Base-by-base conservation (phyloP, 139 green algal species). In the Picochlorum sp. region DNA sequence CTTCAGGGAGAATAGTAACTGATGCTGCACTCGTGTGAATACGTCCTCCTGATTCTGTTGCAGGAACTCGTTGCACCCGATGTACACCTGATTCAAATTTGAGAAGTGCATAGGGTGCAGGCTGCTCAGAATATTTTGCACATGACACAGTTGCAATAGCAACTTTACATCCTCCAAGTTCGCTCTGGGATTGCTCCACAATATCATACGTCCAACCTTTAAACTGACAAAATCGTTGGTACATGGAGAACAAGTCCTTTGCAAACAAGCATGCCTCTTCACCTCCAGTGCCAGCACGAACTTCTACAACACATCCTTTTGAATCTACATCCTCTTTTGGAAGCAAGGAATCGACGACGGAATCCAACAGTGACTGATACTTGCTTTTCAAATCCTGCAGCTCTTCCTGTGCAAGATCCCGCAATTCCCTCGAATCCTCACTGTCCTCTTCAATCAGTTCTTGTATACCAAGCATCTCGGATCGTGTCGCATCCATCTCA, bases 71-170 rank as follows among this genome's bases (percentile, higher is more conserved):
- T 82, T 99, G 92, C 74, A 97, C 92, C 10, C 92, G 76, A 80
- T 97, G 92, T 63, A 97, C 90, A 44, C 92, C 92, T 8, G 84
- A 86, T 76, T 99, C 94, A 69, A 81, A 98, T 77, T 98, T 99
- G 38, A 99, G 76, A 30, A 79, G 80, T 38, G 77, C 83, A 67
- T 91, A 95, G 30, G 90, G 81, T 16, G 34, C 63, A 41, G 34
- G 34, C 34, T 41, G 34, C 34, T 41, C 34, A 41, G 34, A 41
- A 13, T 41, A 41, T 45, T 58, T 38, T 8, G 7, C 23, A 60
- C 65, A 77, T 38, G 61, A 65, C n/a, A 85, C 74, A 7, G 68
- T 61, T 0, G 71, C 70, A 45, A 83, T 82, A 41, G 80, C 82
- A 63, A 92, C 82, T 73, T 92, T 92, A 76, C 83, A 94, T 9